Evolutionary conservation across 305 asterid species (phyloP), one percentile per base, ranked within the genome.

Genomic region (Ilex paraguariensis): DNA sequence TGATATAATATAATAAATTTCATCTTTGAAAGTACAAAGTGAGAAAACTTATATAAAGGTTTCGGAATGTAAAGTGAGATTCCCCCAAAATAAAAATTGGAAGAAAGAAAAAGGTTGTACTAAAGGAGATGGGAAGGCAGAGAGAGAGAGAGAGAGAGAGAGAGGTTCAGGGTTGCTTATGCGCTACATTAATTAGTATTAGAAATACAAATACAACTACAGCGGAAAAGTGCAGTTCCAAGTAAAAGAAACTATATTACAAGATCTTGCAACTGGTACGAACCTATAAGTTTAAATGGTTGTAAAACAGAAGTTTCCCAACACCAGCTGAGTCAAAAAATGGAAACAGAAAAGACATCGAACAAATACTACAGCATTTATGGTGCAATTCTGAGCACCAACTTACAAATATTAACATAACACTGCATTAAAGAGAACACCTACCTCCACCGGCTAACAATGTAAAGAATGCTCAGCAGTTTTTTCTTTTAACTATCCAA

Each of bases 301-400:
- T 59, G 33, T 62, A 54, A 36, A 36, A 36, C 42, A 3, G 56
- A 52, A 64, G 46, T 50, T 17, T 49, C 62, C 54, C 62, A 59
- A 53, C 66, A 31, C 44, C 13, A 62, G 63, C 62, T 13, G 10
- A 55, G 33, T 48, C 16, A 46, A 13, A 67, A 36, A 4, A 36
- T 5, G 42, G 9, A 36, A 36, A 36, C 6, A 8, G 9, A 8
- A 36, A 36, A 8, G 42, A 8, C 42, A 36, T 60, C 32, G 39
- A 42, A 50, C 7, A 2, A 36, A 36, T 1, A 36, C 9, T 17
- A 33, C 10, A 51, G 46, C 60, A 21, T 60, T 6, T 57, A 56
- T 53, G 36, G 60, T 51, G 56, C 56, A 66, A 59, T 65, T 62
- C 70, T 46, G 58, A 73, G 57, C 28, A 55, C 66, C 56, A 62